Base-by-base conservation (phyloP, 176 grass and related monocot species). In the Echinochloa phyllopogon region DNA sequence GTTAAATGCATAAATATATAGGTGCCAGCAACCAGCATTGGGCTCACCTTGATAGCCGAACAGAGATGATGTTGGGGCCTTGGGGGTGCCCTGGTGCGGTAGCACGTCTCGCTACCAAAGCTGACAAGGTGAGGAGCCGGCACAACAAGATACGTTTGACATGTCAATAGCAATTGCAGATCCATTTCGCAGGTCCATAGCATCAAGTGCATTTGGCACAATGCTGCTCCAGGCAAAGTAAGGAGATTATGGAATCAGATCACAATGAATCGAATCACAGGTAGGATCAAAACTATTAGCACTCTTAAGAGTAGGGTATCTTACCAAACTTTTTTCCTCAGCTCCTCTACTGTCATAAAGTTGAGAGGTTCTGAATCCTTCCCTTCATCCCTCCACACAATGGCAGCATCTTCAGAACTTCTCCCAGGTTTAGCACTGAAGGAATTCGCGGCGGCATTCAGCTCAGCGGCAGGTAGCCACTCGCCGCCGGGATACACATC, bases 81-180 rank as follows among this genome's bases (percentile, higher is more conserved):
- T n/a, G n/a, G n/a, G n/a, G n/a, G n/a, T n/a, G n/a, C n/a, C n/a
- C n/a, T n/a, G n/a, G n/a, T n/a, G n/a, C n/a, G n/a, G n/a, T n/a
- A n/a, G n/a, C n/a, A n/a, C n/a, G n/a, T n/a, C n/a, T n/a, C n/a
- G n/a, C n/a, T n/a, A n/a, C n/a, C n/a, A n/a, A n/a, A n/a, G n/a
- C n/a, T n/a, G n/a, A n/a, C n/a, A n/a, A n/a, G n/a, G n/a, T n/a
- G n/a, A n/a, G n/a, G n/a, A n/a, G n/a, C n/a, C n/a, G n/a, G n/a
- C n/a, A n/a, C n/a, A n/a, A n/a, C n/a, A n/a, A n/a, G n/a, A n/a
- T n/a, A n/a, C n/a, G n/a, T n/a, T n/a, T n/a, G n/a, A n/a, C 96
- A 98, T 95, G 87, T 94, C 96, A 69, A 98, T 94, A 64, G 96
- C 96, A 83, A 98, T 88, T 50, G 96, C 85, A 73, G 96, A 98